Percentiles rank a stretch among this genome's conserved stretches.
phyloP scores from a whole-genome alignment of 2,329 filamentous ascomycete genomes.

The Nakataea oryzae region DNA sequence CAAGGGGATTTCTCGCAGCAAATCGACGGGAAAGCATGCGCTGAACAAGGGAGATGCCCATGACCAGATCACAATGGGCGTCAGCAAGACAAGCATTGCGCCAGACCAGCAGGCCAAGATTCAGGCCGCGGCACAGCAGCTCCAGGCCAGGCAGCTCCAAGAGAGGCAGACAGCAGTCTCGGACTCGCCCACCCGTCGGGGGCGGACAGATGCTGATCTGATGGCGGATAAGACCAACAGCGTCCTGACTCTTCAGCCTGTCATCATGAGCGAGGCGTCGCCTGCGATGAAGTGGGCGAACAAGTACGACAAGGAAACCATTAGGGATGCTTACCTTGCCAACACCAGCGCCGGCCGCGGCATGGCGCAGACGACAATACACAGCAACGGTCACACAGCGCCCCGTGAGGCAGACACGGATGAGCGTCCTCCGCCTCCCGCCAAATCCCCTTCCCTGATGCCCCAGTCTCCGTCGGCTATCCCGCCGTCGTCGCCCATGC shows the following conservation, averaged over 20 bases:
- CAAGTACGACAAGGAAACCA: conserved; percentile 83
- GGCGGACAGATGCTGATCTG: conserved; percentile 41
- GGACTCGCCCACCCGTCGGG: conserved; percentile 32
- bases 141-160: conserved; percentile 62
- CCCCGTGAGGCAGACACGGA: conserved; percentile 21
- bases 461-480: conserved; percentile 16
- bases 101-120: conserved; percentile 90
- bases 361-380: conserved; percentile 32
- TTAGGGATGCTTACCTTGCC: conserved; percentile 76
- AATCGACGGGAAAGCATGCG: conserved; percentile 56
- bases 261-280: conserved; percentile 76
- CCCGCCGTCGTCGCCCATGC: conserved; percentile 8
- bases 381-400: conserved; percentile 23
- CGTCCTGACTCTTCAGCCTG: conserved; percentile 76
- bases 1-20: conserved; percentile 53
- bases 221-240: conserved; percentile 74
- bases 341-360: conserved; percentile 65
- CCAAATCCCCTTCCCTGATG: conserved; percentile 23
- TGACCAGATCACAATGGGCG: conserved; percentile 26
- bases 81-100: conserved; percentile 75
- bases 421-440: conserved; percentile 15
- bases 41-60: conserved; percentile 30
- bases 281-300: conserved; percentile 95
- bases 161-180: conserved; percentile 34
- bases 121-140: conserved; percentile 76